A percentile compares a stretch with the other conserved stretches of the same genome.
These are phyloP conservation scores for Yarrowia sp. DNA, from an alignment of 805 yeast species.

Conservation along the genomic window DNA sequence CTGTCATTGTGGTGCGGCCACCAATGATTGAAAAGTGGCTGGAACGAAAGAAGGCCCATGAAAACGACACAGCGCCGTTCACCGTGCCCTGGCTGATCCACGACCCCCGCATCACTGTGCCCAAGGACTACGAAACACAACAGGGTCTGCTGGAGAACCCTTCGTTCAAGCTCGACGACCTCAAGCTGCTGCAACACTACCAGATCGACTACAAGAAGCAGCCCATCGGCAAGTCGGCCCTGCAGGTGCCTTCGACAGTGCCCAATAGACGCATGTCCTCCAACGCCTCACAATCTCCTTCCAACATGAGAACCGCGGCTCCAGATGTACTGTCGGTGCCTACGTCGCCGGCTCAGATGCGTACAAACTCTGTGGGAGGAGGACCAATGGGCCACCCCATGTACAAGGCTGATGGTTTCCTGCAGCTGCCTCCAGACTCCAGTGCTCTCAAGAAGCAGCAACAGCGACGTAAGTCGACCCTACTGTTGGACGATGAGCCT, in stretches of 20 bases:
- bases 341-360: neutral
- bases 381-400: neutral
- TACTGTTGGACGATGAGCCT: conserved; percentile 13
- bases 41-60: neutral
- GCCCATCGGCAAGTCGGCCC: neutral
- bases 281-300: conserved; percentile 1
- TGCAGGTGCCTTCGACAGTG: neutral
- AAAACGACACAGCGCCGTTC: neutral
- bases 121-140: conserved; percentile 13
- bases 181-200: conserved; percentile 13
- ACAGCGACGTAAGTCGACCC: neutral
- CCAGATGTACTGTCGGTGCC: neutral
- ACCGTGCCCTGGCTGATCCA: conserved; percentile 21
- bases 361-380: conserved; percentile 5
- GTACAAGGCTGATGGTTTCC: conserved; percentile 17
- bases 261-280: conserved; percentile 9
- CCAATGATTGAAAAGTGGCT: conserved; percentile 22
- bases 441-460: conserved; percentile 15
- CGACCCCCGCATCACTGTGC: conserved; percentile 15
- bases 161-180: conserved; percentile 23
- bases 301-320: neutral
- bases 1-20: conserved; percentile 19
- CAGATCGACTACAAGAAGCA: conserved; percentile 24
- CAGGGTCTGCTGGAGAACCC: conserved; percentile 14
- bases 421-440: conserved; percentile 20